Evolutionary conservation across 2,329 filamentous ascomycete species (phyloP).

Genomic region (Aspergillus sp.): DNA sequence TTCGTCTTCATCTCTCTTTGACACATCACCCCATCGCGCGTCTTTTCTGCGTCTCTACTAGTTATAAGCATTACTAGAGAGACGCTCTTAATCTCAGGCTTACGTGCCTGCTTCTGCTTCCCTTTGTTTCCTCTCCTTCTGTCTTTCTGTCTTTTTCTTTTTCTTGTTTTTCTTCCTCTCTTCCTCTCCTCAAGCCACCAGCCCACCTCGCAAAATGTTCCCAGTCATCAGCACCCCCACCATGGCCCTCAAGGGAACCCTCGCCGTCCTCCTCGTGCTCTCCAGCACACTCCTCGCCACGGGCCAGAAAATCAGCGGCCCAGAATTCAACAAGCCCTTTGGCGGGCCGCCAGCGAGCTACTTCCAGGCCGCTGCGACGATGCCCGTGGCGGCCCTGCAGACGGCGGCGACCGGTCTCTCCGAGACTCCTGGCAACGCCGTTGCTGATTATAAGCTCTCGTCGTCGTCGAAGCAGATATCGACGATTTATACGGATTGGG

Average conservation of each 20-base stretch:
- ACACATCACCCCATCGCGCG: too few relatives aligned
- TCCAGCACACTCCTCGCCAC: not conserved
- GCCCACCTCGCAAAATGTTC: not conserved
- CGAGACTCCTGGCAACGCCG: not conserved
- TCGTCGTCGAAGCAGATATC: not conserved
- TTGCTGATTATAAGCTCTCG: not conserved
- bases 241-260: too few relatives aligned
- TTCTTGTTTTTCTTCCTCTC: too few relatives aligned
- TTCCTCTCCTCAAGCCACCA: too few relatives aligned
- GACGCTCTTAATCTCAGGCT: too few relatives aligned
- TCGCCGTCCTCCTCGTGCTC: not conserved
- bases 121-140: too few relatives aligned
- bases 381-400: conserved; percentile 3
- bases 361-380: conserved; percentile 1
- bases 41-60: not conserved
- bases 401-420: not conserved
- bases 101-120: too few relatives aligned
- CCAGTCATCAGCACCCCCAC: not conserved
- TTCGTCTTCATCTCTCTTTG: too few relatives aligned
- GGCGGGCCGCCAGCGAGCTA: conserved; percentile 7
- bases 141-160: too few relatives aligned
- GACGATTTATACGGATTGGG: conserved; percentile 31
- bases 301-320: not conserved
- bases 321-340: not conserved
- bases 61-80: too few relatives aligned